A percentile compares a stretch with the other conserved stretches of the same genome.
Conservation (phyloP, 805 yeast genomes). For the Myxozyma kluyveri region DNA sequence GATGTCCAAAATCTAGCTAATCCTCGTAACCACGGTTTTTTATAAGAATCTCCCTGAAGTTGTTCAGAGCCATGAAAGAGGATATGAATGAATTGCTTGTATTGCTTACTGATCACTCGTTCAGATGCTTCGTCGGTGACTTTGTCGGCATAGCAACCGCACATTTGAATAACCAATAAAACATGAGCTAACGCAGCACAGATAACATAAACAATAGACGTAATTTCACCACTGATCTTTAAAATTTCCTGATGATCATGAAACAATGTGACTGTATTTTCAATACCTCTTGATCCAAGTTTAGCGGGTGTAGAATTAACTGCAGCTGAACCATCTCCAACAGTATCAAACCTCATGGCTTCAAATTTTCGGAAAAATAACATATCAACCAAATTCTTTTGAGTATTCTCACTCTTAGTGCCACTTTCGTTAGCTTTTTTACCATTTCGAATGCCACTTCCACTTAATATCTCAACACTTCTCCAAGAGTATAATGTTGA, state of each 20-base stretch:
- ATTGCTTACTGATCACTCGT: constrained; percentile 1
- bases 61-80: constrained; percentile 11
- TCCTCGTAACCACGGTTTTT: constrained; percentile 28
- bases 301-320: constrained; percentile 22
- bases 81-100: constrained; percentile 13
- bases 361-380: constrained; percentile 19
- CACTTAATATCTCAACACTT: constrained; percentile 7
- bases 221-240: constrained; percentile 26
- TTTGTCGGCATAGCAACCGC: background rate
- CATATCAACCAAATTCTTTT: constrained; percentile 11
- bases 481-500: constrained; percentile 21
- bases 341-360: constrained; percentile 3
- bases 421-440: background rate
- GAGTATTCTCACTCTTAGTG: background rate
- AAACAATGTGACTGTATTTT: constrained; percentile 25
- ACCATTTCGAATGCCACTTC: background rate
- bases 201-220: constrained; percentile 19
- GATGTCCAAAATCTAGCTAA: constrained; percentile 27
- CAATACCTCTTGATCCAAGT: constrained; percentile 27
- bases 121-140: background rate
- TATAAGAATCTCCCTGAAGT: constrained; percentile 11
- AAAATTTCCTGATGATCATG: constrained; percentile 25
- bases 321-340: constrained; percentile 1
- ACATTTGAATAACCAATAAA: constrained; percentile 15
- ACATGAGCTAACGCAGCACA: constrained; percentile 13